Evolutionary conservation across 139 green algal genomes (phyloP).

Genomic region (Coccomyxa sp.): DNA sequence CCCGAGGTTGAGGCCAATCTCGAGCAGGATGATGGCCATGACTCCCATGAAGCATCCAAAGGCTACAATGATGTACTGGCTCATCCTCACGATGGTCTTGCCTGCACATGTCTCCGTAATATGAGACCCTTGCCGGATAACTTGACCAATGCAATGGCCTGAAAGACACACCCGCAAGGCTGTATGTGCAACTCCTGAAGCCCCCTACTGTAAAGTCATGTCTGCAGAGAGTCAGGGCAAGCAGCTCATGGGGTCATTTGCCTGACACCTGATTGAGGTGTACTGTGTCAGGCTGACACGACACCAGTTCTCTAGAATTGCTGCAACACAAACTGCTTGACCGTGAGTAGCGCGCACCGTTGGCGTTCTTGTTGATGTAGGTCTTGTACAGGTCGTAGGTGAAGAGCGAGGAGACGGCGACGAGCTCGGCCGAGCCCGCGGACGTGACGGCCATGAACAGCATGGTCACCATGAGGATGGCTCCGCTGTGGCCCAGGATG

Average conservation of each 20-base stretch:
- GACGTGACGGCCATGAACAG: conserved; percentile 89
- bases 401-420: conserved; percentile 79
- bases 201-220: too few relatives aligned
- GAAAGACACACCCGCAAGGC: too few relatives aligned
- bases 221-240: too few relatives aligned
- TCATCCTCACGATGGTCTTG: conserved; percentile 68
- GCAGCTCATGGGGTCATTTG: too few relatives aligned
- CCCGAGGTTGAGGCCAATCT: conserved; percentile 59
- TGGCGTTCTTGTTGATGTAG: conserved; percentile 66
- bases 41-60: conserved; percentile 75
- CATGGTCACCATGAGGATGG: conserved; percentile 75
- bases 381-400: conserved; percentile 74
- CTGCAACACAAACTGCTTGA: too few relatives aligned
- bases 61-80: conserved; percentile 51
- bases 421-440: conserved; percentile 79
- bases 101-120: too few relatives aligned
- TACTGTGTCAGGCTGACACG: too few relatives aligned
- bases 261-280: too few relatives aligned
- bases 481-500: conserved; percentile 80
- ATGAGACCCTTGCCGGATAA: too few relatives aligned
- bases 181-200: too few relatives aligned
- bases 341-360: conserved; percentile 35
- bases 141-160: too few relatives aligned
- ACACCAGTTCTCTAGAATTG: too few relatives aligned
- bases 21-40: conserved; percentile 77